Conservation (phyloP, 495 filamentous ascomycete species). For the Darksidea phi region DNA sequence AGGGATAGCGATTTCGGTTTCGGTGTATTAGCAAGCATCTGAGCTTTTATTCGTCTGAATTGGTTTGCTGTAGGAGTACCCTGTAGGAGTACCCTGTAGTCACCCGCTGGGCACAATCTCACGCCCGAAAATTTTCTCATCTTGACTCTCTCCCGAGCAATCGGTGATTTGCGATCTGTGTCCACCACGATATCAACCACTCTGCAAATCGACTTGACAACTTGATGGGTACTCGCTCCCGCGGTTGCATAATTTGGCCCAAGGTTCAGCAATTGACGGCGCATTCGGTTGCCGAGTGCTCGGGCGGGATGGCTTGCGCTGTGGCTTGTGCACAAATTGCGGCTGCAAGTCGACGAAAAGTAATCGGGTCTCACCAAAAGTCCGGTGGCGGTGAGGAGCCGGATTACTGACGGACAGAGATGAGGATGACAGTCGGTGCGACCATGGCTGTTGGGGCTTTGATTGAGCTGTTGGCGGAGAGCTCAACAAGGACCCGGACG, state of each 20-base stretch:
- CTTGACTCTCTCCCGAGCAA: background rate
- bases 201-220: too few species aligned
- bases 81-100: too few species aligned
- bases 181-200: too few species aligned
- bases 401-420: too few species aligned
- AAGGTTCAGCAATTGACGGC: background rate
- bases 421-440: background rate
- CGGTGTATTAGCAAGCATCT: slow-evolving; percentile 9
- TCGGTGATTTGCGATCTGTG: background rate
- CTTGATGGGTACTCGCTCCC: too few species aligned
- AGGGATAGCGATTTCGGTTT: slow-evolving; percentile 7
- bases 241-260: too few species aligned
- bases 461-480: slow-evolving; percentile 4
- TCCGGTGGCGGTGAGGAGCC: slow-evolving; percentile 19
- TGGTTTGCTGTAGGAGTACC: slow-evolving; percentile 21
- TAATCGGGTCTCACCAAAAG: slow-evolving; percentile 2
- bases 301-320: background rate
- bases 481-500: background rate
- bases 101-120: background rate
- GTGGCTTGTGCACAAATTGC: background rate
- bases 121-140: background rate
- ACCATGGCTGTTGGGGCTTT: background rate
- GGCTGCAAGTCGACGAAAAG: background rate
- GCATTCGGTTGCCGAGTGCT: background rate
- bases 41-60: slow-evolving; percentile 10